Base-by-base conservation (phyloP, 2,329 filamentous ascomycete species). In the Fusarium siculi region DNA sequence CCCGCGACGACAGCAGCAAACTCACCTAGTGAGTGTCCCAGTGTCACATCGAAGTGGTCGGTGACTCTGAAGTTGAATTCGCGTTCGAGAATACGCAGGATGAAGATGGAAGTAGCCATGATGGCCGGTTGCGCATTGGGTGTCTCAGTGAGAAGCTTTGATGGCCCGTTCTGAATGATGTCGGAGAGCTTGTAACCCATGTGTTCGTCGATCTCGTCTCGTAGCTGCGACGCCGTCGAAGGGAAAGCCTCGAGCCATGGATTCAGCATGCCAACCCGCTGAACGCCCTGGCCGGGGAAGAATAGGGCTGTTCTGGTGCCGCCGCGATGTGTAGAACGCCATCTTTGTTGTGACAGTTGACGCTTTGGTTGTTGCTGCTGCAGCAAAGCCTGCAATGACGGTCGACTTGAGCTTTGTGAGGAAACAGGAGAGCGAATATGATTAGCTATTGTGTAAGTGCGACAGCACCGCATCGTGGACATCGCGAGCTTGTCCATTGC, bases 71-170 rank as follows among this genome's bases (percentile, higher is more conserved):
- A 97, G 44, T 88, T 90, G 79, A 96, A 98, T 74, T 97, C 93
- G 69, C 89, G 86, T 84, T 98, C 94, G 72, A 98, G 87, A 68
- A 98, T 91, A 63, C 93, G 92, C 61, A 98, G 87, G 79, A 98
- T 97, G 66, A 97, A 88, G 79, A 98, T 91, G 34, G 94, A 97
- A 8, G 94, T 96, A 19, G 95, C 94, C 94, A 98, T 97, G 82
- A 98, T 97, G 77, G 96, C 95, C 4, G 96, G 96, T 82, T 98
- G 96, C 8, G 96, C 93, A 80, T 97, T 95, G 73, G 93, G 90
- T 9, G 96, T 98, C 64, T 90, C 89, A 44, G 93, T 97, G 63
- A 98, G 89, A 57, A 87, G 84, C 63, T 90, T 90, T 76, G 93
- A 93, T 4, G 96, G 93, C 1, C 96, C 95, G 34, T 93, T 86